phyloP scores from a whole-genome alignment of 306 rosid genomes.

The Vigna reflexopilosa region DNA sequence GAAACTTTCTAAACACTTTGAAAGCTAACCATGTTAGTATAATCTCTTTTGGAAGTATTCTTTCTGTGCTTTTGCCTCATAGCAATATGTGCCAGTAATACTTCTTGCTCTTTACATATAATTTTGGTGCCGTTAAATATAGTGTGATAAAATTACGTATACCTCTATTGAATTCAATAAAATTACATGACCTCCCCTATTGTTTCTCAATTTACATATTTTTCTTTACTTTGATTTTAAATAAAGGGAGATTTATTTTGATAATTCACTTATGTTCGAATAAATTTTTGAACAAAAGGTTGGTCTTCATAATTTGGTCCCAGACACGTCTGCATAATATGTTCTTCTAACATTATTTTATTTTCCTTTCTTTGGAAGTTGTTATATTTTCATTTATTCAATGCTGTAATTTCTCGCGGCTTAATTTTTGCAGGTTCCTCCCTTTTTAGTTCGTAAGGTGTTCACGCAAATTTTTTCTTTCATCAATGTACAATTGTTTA shows the following conservation, averaged over 20 bases:
- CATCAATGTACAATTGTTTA: conserved; percentile 92
- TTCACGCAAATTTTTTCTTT: conserved; percentile 84
- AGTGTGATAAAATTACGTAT: conserved; percentile 24
- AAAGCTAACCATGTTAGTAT: conserved; percentile 83
- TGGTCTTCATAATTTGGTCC: conserved; percentile 11
- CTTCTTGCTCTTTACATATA: conserved; percentile 21
- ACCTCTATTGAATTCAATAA: conserved; percentile 18
- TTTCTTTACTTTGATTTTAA: conserved; percentile 30
- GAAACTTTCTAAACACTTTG: conserved; percentile 76
- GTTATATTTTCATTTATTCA: conserved; percentile 23
- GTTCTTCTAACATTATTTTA: neutral
- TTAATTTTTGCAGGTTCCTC: conserved; percentile 53
- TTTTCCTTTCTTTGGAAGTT: conserved; percentile 23
- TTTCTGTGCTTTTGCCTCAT: conserved; percentile 39
- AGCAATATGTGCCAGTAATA: neutral
- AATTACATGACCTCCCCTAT: conserved; percentile 8
- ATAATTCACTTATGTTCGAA: neutral
- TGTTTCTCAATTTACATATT: conserved; percentile 21
- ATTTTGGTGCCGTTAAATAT: conserved; percentile 30
- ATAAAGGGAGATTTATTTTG: conserved; percentile 14
- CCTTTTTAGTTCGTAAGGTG: conserved; percentile 82
- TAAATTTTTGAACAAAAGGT: conserved; percentile 13
- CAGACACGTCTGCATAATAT: conserved; percentile 10
- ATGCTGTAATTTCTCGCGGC: conserved; percentile 6
- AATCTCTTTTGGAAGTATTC: conserved; percentile 30